Evolutionary conservation across 768 basidiomycete species (phyloP).

Genomic region (Pleurotus salmoneostramineus): DNA sequence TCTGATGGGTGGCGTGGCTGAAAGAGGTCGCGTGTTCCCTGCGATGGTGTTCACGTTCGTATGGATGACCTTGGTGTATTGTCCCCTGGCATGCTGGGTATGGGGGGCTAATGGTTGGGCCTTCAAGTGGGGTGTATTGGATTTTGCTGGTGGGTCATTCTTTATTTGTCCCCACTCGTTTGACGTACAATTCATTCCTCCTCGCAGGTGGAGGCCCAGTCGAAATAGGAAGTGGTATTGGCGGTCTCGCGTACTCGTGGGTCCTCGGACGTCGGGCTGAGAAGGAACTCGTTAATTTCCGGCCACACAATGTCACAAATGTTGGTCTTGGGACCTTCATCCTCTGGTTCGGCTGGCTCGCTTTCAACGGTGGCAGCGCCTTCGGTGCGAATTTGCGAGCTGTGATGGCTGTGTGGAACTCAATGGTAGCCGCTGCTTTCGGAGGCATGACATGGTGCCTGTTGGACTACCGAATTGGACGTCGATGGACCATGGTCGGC

Average conservation of each 20-base stretch:
- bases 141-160: conserved; percentile 73
- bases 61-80: conserved; percentile 88
- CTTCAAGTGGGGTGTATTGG: conserved; percentile 78
- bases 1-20: conserved; percentile 77
- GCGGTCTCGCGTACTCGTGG: conserved; percentile 83
- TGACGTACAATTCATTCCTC: not conserved
- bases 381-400: conserved; percentile 88
- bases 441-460: conserved; percentile 83
- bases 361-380: conserved; percentile 90
- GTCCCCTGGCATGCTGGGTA: conserved; percentile 82
- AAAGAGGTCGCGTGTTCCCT: conserved; percentile 81
- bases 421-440: conserved; percentile 80
- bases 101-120: conserved; percentile 86
- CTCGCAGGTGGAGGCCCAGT: conserved; percentile 76
- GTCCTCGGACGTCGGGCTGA: conserved; percentile 80
- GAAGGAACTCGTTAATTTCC: conserved; percentile 70
- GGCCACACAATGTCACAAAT: conserved; percentile 84
- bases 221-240: conserved; percentile 82
- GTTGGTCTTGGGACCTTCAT: conserved; percentile 82
- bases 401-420: conserved; percentile 82
- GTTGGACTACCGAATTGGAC: conserved; percentile 69
- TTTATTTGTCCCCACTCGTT: not conserved
- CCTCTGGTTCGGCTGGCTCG: conserved; percentile 85
- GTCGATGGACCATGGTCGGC: conserved; percentile 86
- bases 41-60: conserved; percentile 77